Conservation (phyloP, 371 early-diverging fungal species). For the Mortierella sp. region DNA sequence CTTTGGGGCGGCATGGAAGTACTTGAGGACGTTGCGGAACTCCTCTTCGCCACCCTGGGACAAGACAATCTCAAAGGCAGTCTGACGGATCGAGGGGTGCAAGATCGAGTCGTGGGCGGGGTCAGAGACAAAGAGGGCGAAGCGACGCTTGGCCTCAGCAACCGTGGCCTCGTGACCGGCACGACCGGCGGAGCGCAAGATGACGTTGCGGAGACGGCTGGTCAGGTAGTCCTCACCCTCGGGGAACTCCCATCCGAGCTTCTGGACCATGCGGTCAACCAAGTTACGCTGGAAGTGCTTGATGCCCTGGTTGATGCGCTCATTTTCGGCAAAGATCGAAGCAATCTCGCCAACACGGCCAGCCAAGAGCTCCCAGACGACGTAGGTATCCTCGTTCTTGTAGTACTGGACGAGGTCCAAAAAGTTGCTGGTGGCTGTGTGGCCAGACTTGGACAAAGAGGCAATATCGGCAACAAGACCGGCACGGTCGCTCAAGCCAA, state of each 20-base stretch:
- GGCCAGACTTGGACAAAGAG: slow-evolving; percentile 75
- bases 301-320: slow-evolving; percentile 59
- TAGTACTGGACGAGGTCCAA: slow-evolving; percentile 72
- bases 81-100: slow-evolving; percentile 86
- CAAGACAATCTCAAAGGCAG: slow-evolving; percentile 84
- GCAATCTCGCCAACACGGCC: slow-evolving; percentile 60
- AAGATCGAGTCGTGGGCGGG: slow-evolving; percentile 74
- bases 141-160: slow-evolving; percentile 73
- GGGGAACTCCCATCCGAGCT: slow-evolving; percentile 72
- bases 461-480: slow-evolving; percentile 76
- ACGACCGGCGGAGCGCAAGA: slow-evolving; percentile 62
- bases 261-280: slow-evolving; percentile 62
- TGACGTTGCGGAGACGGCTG: slow-evolving; percentile 62
- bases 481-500: slow-evolving; percentile 67
- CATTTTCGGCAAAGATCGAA: slow-evolving; percentile 64
- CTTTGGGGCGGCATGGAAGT: slow-evolving; percentile 76
- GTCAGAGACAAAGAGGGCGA: slow-evolving; percentile 67
- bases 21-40: slow-evolving; percentile 80
- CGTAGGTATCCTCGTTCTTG: slow-evolving; percentile 73
- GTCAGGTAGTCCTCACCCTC: slow-evolving; percentile 63
- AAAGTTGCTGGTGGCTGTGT: slow-evolving; percentile 68
- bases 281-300: slow-evolving; percentile 62
- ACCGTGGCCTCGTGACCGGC: slow-evolving; percentile 60
- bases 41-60: slow-evolving; percentile 78
- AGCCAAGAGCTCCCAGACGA: slow-evolving; percentile 75